Evolutionary conservation across 805 yeast genomes (phyloP), one percentile per base, ranked within the genome.

Genomic region (Starmerella scarabaei): DNA sequence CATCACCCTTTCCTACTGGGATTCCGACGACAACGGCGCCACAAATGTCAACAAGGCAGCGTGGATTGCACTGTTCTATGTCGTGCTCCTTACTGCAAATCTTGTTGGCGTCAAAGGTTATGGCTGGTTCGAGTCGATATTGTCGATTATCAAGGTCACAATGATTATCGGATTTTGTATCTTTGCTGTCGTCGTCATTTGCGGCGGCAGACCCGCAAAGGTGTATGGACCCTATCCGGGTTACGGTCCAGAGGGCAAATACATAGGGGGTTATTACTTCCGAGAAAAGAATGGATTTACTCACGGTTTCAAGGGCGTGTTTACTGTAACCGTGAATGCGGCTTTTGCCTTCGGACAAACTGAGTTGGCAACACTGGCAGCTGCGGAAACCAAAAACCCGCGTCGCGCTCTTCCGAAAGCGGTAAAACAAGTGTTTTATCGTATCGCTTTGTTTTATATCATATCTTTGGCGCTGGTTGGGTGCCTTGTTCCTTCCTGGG

Each of bases 341-440:
- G 77, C 70, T 5, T 76, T 78, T 55, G 69, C 82, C 14, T 80
- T 72, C 11, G 26, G 26, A 6, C 88, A 88, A 43, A 71, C 82
- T 15, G 91, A 80, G 59, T 64, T 80, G 50, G 71, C 72, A 29
- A 82, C 84, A 36, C 65, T 80, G 30, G 80, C 85, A 8, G 80
- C 86, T 24, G 86, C 86, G 6, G 93, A 81, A 58, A 67, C 83
- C 19, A 69, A 60, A 26, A 72, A 79, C 57, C 88, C 91, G 34
- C 65, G 78, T 50, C 66, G 65, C 41, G 61, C 80, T 2, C 67
- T 80, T 40, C 91, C 88, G 27, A 67, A 69, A 36, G 86, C 88
- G 32, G 73, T 78, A 43, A 80, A 80, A 59, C 86, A 81, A 62
- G 83, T 80, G 3, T 79, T 82, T 62, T 80, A 88, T 86, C 69